These are phyloP conservation scores for Alectoria sarmentosa DNA, from an alignment of 495 filamentous ascomycete genomes.

Conservation along the genomic window DNA sequence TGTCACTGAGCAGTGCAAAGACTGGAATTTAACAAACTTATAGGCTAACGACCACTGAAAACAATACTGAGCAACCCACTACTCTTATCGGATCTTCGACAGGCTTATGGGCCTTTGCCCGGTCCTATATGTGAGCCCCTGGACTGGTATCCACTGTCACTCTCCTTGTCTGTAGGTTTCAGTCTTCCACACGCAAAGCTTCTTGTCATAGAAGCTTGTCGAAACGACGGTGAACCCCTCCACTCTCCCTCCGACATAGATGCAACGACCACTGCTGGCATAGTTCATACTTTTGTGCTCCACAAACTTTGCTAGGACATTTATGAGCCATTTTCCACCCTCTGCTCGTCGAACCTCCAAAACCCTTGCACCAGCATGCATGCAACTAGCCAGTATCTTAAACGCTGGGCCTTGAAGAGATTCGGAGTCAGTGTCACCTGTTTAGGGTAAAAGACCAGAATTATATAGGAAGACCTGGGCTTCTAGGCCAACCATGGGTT, in stretches of 20 bases:
- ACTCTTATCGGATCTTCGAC: background rate
- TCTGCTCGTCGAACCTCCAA: slow-evolving; percentile 43
- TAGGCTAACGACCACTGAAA: background rate
- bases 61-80: background rate
- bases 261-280: slow-evolving; percentile 59
- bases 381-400: slow-evolving; percentile 77
- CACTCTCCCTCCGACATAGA: slow-evolving; percentile 27
- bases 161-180: background rate
- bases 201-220: slow-evolving; percentile 84
- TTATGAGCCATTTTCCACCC: slow-evolving; percentile 49
- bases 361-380: slow-evolving; percentile 78
- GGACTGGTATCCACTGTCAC: background rate
- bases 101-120: background rate
- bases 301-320: slow-evolving; percentile 65
- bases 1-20: background rate
- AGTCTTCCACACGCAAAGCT: slow-evolving; percentile 69
- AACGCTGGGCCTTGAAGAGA: slow-evolving; percentile 30
- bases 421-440: background rate
- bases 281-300: slow-evolving; percentile 97
- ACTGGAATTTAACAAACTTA: background rate
- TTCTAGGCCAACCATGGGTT: too few species aligned
- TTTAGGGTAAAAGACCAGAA: background rate
- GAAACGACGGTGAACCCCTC: slow-evolving; percentile 47
- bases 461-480: background rate
- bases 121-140: background rate